phyloP scores from a whole-genome alignment of 2,329 filamentous ascomycete genomes.

The Pseudogymnoascus sp. region DNA sequence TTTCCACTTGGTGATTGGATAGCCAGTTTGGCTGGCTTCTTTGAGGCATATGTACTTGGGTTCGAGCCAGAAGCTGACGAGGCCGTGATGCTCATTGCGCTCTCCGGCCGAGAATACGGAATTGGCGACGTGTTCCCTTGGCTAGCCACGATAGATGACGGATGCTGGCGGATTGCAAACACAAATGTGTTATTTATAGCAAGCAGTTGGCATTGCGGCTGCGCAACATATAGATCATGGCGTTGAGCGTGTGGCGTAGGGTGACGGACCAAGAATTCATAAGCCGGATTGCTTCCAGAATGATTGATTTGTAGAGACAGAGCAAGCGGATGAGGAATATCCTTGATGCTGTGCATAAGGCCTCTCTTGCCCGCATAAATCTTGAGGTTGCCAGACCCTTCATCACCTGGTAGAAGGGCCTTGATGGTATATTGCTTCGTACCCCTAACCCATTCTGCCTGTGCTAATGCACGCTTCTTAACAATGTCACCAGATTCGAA shows the following conservation, averaged over 20 bases:
- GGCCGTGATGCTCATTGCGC: conserved; percentile 57
- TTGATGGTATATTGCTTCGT: conserved; percentile 91
- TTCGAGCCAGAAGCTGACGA: conserved; percentile 51
- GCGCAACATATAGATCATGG: conserved; percentile 93
- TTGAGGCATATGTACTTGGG: conserved; percentile 48
- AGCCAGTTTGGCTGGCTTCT: conserved; percentile 90
- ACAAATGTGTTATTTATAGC: conserved; percentile 97
- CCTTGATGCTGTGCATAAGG: conserved; percentile 94
- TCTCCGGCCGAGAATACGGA: conserved; percentile 53
- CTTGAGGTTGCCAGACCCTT: conserved; percentile 80
- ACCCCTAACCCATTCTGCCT: conserved; percentile 84
- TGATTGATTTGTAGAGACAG: conserved; percentile 87
- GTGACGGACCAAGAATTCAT: conserved; percentile 86
- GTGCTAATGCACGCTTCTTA: conserved; percentile 77
- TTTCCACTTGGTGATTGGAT: conserved; percentile 93
- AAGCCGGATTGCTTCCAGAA: conserved; percentile 84
- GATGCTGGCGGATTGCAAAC: conserved; percentile 90
- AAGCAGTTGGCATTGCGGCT: conserved; percentile 83
- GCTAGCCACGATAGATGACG: conserved; percentile 48
- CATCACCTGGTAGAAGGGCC: conserved; percentile 81
- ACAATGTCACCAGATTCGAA: conserved; percentile 88
- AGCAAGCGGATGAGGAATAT: conserved; percentile 87
- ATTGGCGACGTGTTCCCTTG: conserved; percentile 38
- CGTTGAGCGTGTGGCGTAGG: conserved; percentile 96
- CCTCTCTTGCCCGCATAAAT: conserved; percentile 91